phyloP scores from a whole-genome alignment of 768 basidiomycete genomes.

The Neoboletus subvelutipes region DNA sequence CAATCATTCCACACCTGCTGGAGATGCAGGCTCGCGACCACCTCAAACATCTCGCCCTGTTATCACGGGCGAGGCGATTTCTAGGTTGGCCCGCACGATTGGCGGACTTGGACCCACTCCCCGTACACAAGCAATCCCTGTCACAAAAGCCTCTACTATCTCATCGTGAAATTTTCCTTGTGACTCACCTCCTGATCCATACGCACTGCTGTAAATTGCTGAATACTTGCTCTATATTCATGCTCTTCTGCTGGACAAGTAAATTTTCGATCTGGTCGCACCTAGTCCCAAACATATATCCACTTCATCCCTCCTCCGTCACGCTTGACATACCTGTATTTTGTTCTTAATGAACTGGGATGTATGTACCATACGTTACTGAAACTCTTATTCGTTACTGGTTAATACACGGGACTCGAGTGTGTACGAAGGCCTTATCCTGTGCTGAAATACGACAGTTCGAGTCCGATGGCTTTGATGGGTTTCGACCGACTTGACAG shows the following conservation, averaged over 20 bases:
- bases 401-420: background rate
- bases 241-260: constrained; percentile 20
- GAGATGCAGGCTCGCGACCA: constrained; percentile 38
- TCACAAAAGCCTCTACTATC: constrained; percentile 29
- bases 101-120: constrained; percentile 36
- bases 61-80: constrained; percentile 70
- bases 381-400: constrained; percentile 14
- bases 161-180: constrained; percentile 17
- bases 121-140: constrained; percentile 27
- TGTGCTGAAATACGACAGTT: constrained; percentile 89
- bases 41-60: constrained; percentile 59
- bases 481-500: constrained; percentile 82
- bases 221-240: constrained; percentile 13
- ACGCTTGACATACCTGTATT: constrained; percentile 22
- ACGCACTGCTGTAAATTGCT: constrained; percentile 9
- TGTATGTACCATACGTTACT: constrained; percentile 24
- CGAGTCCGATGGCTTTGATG: constrained; percentile 87
- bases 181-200: constrained; percentile 11
- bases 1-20: constrained; percentile 61
- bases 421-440: constrained; percentile 23
- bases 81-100: constrained; percentile 62
- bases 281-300: constrained; percentile 26
- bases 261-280: constrained; percentile 14
- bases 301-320: constrained; percentile 15
- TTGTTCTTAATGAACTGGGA: constrained; percentile 9